phyloP scores from a whole-genome alignment of 176 grass and related monocot species.

The Triticum timopheevii region DNA sequence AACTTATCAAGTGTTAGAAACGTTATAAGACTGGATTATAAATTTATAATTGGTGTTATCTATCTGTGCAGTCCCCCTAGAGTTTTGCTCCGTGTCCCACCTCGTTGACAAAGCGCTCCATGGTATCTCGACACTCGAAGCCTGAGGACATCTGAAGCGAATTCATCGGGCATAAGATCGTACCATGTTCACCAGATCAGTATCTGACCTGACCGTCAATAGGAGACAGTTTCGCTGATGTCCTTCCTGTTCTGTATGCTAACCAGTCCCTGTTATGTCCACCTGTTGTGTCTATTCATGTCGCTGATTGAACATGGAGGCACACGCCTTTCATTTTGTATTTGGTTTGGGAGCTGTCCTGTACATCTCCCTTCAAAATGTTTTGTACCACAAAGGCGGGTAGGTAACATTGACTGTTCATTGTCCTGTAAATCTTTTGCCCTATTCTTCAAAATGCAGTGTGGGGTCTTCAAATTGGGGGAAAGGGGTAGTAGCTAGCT shows the following conservation, averaged over 20 bases:
- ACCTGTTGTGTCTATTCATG: neutral
- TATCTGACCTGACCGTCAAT: neutral
- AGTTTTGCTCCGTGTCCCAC: neutral
- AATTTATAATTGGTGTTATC: slow-evolving; percentile 1
- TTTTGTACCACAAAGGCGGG: neutral
- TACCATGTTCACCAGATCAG: slow-evolving; percentile 8
- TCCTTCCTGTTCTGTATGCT: slow-evolving; percentile 18
- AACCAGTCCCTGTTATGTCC: slow-evolving; percentile 12
- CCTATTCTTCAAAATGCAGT: too few relatives aligned
- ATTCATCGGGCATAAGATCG: neutral
- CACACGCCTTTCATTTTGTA: neutral
- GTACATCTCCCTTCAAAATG: neutral
- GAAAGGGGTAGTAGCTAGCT: too few relatives aligned
- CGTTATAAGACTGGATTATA: neutral
- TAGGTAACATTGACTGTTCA: too few relatives aligned
- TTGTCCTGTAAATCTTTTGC: too few relatives aligned
- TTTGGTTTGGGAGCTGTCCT: neutral
- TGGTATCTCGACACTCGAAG: neutral
- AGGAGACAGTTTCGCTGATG: neutral
- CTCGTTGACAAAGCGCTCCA: neutral
- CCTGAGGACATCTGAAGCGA: neutral
- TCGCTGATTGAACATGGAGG: neutral
- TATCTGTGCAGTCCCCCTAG: slow-evolving; percentile 25
- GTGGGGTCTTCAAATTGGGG: too few relatives aligned
- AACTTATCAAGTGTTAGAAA: neutral